Evolutionary conservation across 1,284 basidiomycete species (phyloP), one percentile per base, ranked within the genome.

Genomic region (Sanguinoderma infundibulare): DNA sequence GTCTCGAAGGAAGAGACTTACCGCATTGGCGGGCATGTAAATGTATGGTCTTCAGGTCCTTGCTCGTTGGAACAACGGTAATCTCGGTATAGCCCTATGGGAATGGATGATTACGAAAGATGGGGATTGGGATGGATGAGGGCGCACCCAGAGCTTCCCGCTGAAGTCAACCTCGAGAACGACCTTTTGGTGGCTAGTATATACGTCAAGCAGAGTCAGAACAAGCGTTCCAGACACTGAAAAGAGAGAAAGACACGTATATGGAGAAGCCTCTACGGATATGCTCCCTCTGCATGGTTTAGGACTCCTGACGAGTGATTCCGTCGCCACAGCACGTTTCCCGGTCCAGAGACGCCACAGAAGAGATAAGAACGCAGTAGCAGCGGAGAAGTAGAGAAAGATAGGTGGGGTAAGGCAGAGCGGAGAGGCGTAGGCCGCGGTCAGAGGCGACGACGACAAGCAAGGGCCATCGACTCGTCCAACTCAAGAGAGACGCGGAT

Each of bases 111-210:
- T 59, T 57, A 61, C 53, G 44, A 35, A 46, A 32, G 52, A 36
- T 20, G n/a, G 17, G 50, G 22, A 24, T 30, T n/a, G 26, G 38
- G 6, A n/a, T 15, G 26, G 34, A 52, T n/a, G 34, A 32, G 44
- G 35, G 52, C 83, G 67, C 77, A 92, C 92, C 86, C 90, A 92
- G 67, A 94, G 81, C 70, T 79, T 80, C 17, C 92, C 93, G 26
- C 87, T 82, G 77, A 96, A 94, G 79, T 94, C 90, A 65, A 96
- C 87, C 78, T 96, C 94, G 67, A 96, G 79, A 63, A 93, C 92
- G 55, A 96, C 93, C 74, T 94, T 94, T 83, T 96, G 95, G 78
- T 96, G 92, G 79, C 90, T 91, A 89, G 90, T 92, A 87, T 75
- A 88, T 73, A 90, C 79, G 71, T 69, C 69, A 79, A 63, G 60